Conservation (phyloP, 805 yeast genomes). For the Starmerella floricola region DNA sequence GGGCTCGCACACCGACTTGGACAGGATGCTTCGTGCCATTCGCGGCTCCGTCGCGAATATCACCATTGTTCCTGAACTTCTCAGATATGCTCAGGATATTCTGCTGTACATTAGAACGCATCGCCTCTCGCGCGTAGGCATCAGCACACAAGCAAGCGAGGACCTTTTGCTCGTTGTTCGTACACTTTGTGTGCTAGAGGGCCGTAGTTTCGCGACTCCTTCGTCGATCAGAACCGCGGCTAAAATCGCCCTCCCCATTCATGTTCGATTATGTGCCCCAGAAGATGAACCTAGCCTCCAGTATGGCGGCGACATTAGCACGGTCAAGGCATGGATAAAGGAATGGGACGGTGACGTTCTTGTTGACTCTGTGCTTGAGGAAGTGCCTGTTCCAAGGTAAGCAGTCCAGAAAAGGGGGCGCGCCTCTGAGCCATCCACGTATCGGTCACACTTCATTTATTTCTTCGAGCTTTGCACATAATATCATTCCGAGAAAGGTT, state of each 20-base stretch:
- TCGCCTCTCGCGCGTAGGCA: constrained; percentile 42
- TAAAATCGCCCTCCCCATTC: constrained; percentile 38
- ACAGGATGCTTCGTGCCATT: background rate
- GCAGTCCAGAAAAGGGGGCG: too few relatives aligned
- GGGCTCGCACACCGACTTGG: background rate
- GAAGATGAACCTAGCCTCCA: constrained; percentile 40
- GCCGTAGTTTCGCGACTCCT: constrained; percentile 40
- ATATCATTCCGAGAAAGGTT: too few relatives aligned
- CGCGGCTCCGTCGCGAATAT: constrained; percentile 20
- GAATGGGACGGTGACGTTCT: constrained; percentile 39
- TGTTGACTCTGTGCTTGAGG: constrained; percentile 40
- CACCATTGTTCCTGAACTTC: constrained; percentile 39
- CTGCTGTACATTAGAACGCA: constrained; percentile 43
- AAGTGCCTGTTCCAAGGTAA: constrained; percentile 43
- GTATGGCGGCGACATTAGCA: constrained; percentile 43
- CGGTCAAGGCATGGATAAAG: constrained; percentile 34
- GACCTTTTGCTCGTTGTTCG: constrained; percentile 35
- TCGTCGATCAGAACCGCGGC: constrained; percentile 41
- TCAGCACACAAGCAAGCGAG: constrained; percentile 36
- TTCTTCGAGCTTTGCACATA: too few relatives aligned
- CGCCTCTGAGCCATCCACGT: too few relatives aligned
- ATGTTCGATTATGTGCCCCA: constrained; percentile 32
- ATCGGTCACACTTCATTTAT: too few relatives aligned
- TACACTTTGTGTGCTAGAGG: constrained; percentile 35
- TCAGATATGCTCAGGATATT: constrained; percentile 46